Base-by-base conservation (phyloP, 2,329 filamentous ascomycete species). In the Aureobasidium sp. region DNA sequence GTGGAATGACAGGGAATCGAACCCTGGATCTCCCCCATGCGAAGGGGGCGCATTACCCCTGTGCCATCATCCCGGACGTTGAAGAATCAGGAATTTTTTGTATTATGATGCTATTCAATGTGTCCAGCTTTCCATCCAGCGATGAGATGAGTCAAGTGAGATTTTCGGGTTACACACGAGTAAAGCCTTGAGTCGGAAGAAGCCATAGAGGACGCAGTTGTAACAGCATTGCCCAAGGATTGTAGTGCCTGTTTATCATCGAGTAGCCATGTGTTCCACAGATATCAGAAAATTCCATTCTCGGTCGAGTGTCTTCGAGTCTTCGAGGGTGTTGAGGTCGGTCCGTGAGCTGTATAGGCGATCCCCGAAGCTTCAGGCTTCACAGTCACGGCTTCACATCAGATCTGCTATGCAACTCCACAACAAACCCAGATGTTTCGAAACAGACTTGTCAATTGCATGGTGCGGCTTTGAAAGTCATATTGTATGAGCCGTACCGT, bases 1-100 rank as follows among this genome's bases (percentile, higher is more conserved):
- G 27, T 55, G 51, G 51, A 55, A 23, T 29, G 17, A 19, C n/a
- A 7, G 51, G 37, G 51, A 55, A 55, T 55, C 51, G 51, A 55
- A 55, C 51, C 37, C 51, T 11, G 25, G 51, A 43, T 40, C 51
- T 55, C 27, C 38, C 40, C 50, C 23, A 40, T 54, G 50, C 50
- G 50, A 55, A 43, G 27, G 38, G 40, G 38, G 40, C 38, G 51
- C 25, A 25, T 27, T 43, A 43, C 51, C 50, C 50, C 50, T 54
- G 38, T 25, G 38, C 50, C 50, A 54, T 25, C 17, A 33, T 21
- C 51, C 38, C 51, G 10, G 47, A 23, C 15, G 17, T 19, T 17
- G 6, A 37, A n/a, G n/a, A n/a, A n/a, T n/a, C n/a, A n/a, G n/a
- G n/a, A n/a, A n/a, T n/a, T n/a, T 37, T 27, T 46, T 3, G 15